phyloP scores from a whole-genome alignment of 2,329 filamentous ascomycete species.

The Incumbomyces lentus region DNA sequence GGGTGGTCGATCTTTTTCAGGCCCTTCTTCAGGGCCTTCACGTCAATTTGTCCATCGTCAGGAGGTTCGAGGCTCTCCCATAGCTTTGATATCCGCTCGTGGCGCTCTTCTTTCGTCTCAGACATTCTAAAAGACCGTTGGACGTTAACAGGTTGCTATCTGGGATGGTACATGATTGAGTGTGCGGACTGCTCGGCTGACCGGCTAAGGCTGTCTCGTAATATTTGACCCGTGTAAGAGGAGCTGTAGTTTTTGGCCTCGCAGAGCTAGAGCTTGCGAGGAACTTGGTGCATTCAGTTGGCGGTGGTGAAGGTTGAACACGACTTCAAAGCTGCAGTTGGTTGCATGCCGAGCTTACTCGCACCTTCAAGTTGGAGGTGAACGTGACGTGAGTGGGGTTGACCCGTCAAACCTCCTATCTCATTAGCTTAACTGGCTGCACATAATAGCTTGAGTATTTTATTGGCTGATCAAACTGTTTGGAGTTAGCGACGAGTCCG shows the following conservation, averaged over 20 bases:
- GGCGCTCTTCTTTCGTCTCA: constrained; percentile 65
- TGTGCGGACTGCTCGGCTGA: neutral
- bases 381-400: too few species aligned
- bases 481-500: too few species aligned
- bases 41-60: constrained; percentile 67
- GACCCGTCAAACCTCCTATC: too few species aligned
- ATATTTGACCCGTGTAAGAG: neutral
- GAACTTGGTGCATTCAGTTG: too few species aligned
- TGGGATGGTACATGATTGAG: constrained; percentile 4
- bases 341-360: too few species aligned
- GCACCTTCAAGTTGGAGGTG: too few species aligned
- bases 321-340: too few species aligned
- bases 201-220: neutral
- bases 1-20: constrained; percentile 84
- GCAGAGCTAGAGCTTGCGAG: too few species aligned
- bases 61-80: constrained; percentile 75
- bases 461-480: too few species aligned
- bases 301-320: too few species aligned
- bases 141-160: constrained; percentile 1
- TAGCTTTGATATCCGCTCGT: constrained; percentile 70
- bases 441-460: too few species aligned
- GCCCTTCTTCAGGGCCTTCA: constrained; percentile 73
- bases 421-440: too few species aligned
- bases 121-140: constrained; percentile 41
- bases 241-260: neutral